A percentile compares a stretch with the other conserved stretches of the same genome.
These are phyloP conservation scores for Austroboletus rostrupii DNA, from an alignment of 1,284 basidiomycete species.

Conservation along the genomic window DNA sequence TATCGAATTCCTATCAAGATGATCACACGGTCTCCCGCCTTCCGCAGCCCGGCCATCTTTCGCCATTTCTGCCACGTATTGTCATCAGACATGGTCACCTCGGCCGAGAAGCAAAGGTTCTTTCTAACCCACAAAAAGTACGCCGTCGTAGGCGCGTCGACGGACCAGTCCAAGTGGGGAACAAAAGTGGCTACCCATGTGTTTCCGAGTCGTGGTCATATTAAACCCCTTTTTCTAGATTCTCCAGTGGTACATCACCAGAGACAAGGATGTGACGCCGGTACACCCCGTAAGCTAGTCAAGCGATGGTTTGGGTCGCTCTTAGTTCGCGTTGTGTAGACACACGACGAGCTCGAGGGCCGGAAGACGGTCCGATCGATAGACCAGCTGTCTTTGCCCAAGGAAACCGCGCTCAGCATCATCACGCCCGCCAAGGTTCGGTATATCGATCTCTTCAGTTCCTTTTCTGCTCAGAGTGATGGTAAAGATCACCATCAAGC, in stretches of 20 bases:
- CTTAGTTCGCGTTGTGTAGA: slow-evolving; percentile 36
- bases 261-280: slow-evolving; percentile 61
- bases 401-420: slow-evolving; percentile 73
- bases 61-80: slow-evolving; percentile 10
- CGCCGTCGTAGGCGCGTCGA: slow-evolving; percentile 78
- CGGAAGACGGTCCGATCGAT: slow-evolving; percentile 51
- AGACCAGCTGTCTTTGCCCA: slow-evolving; percentile 56
- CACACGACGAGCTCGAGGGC: slow-evolving; percentile 63
- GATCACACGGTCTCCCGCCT: slow-evolving; percentile 1
- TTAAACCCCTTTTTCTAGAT: slow-evolving; percentile 41
- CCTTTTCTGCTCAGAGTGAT: background rate
- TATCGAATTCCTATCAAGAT: background rate
- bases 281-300: slow-evolving; percentile 49
- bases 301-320: slow-evolving; percentile 30
- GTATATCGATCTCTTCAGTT: background rate
- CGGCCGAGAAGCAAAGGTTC: slow-evolving; percentile 42
- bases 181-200: slow-evolving; percentile 51
- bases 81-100: slow-evolving; percentile 19
- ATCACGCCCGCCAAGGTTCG: slow-evolving; percentile 69
- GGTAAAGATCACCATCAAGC: slow-evolving; percentile 58
- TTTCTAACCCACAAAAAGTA: slow-evolving; percentile 63
- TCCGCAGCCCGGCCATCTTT: slow-evolving; percentile 3
- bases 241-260: slow-evolving; percentile 70
- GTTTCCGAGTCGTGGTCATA: background rate
- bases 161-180: slow-evolving; percentile 70